Percentiles rank a stretch among this genome's conserved stretches.
These are phyloP conservation scores for Wickerhamiella hasegawae DNA, from an alignment of 805 yeast genomes.

Conservation along the genomic window DNA sequence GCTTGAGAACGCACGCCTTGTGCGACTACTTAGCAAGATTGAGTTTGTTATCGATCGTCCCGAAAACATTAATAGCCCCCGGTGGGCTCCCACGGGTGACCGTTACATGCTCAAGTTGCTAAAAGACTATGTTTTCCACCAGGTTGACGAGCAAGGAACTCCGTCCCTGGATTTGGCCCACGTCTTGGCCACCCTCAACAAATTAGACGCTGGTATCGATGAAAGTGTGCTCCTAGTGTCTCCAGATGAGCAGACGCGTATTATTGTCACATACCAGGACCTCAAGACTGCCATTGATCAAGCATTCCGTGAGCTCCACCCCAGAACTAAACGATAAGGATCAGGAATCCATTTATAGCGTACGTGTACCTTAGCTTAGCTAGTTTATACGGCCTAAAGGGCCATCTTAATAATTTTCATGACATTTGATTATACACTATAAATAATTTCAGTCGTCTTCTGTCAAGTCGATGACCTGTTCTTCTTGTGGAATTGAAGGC, in stretches of 20 bases:
- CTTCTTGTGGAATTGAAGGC: no score
- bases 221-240: constrained; percentile 71
- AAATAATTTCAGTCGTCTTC: no score
- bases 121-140: constrained; percentile 74
- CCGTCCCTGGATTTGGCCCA: constrained; percentile 72
- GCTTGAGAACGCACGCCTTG: constrained; percentile 75
- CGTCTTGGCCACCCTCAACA: constrained; percentile 64
- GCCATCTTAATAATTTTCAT: no score
- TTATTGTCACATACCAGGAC: constrained; percentile 75
- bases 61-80: constrained; percentile 36
- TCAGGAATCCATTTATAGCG: no score
- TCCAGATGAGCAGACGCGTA: constrained; percentile 70
- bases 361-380: no score
- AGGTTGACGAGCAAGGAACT: constrained; percentile 57
- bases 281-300: constrained; percentile 49
- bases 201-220: constrained; percentile 81
- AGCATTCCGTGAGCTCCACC: constrained; percentile 40
- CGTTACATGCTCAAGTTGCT: constrained; percentile 59
- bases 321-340: no score
- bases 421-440: no score
- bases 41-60: constrained; percentile 66
- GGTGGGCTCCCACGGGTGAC: constrained; percentile 64
- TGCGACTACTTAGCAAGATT: constrained; percentile 66
- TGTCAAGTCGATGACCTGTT: no score
- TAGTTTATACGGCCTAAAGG: no score